Base-by-base conservation (phyloP, 345 rosid genomes). In the Durio zibethinus region DNA sequence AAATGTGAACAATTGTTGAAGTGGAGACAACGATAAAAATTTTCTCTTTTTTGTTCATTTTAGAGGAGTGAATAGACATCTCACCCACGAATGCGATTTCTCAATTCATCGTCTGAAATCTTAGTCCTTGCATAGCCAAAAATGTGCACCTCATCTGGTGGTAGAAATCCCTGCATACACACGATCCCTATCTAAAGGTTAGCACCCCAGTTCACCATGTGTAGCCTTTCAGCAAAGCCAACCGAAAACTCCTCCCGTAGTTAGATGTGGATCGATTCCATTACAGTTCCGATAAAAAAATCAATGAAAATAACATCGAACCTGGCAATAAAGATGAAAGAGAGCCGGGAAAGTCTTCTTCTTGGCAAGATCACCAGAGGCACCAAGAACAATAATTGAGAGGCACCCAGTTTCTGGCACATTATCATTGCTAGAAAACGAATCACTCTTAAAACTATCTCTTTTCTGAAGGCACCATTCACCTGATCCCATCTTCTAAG, bases 301-400 rank as follows among this genome's bases (percentile, higher is more conserved):
- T 3, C 35, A 57, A 23, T 25, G 42, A 64, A 42, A 20, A 59
- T 21, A 40, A 57, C 59, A 42, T 18, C 59, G n/a, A 77, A 96
- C 99, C 97, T 90, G 95, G 27, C 93, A 91, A 72, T 86, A 92
- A 54, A 94, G 96, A 83, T 92, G 78, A 90, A 89, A 94, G 47
- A 94, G 96, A 8, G 98, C 98, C 25, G 98, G 97, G 78, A 94
- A 94, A 76, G 98, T 94, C 87, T 94, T 94, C 88, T 94, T 94
- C 90, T 92, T 94, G 73, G 98, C 98, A 75, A 94, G 97, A 90
- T 94, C 98, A 83, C 98, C 97, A 79, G 97, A 92, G 73, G 98
- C 98, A 81, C 98, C 98, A 36, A 94, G 92, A 73, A 94, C 97
- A 42, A 91, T 73, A 77, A 94, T 86, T 11, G 98, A 92, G 74